A percentile compares a stretch with the other conserved stretches of the same genome.
Evolutionary conservation across 2,329 filamentous ascomycete species (phyloP).

Genomic region (Nemania bipapillata): DNA sequence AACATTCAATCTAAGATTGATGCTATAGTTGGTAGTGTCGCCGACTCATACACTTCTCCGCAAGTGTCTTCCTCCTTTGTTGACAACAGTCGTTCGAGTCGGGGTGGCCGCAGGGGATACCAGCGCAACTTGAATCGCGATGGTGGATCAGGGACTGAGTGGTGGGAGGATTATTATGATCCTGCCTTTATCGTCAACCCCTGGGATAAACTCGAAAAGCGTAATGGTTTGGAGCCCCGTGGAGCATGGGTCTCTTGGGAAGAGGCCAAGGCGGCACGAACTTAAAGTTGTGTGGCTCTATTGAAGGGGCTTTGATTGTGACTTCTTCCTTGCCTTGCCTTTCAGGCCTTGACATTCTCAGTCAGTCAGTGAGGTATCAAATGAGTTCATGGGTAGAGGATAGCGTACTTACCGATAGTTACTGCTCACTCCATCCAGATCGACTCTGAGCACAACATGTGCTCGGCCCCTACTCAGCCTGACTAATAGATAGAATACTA

Average conservation of each 20-base stretch:
- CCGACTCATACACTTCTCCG: constrained; percentile 12
- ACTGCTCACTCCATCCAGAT: constrained; percentile 6
- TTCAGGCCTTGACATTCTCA: constrained; percentile 4
- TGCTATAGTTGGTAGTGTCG: constrained; percentile 42
- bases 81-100: constrained; percentile 13
- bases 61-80: constrained; percentile 16
- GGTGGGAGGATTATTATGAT: constrained; percentile 76
- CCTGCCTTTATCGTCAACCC: constrained; percentile 76
- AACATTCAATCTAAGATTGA: constrained; percentile 47
- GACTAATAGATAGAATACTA: constrained; percentile 15
- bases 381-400: constrained; percentile 5
- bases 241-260: constrained; percentile 60
- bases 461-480: constrained; percentile 25
- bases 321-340: background rate
- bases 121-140: constrained; percentile 38
- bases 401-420: constrained; percentile 10
- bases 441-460: constrained; percentile 17
- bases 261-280: constrained; percentile 41
- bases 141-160: constrained; percentile 60
- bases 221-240: constrained; percentile 56
- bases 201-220: constrained; percentile 69
- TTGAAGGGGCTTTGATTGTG: background rate
- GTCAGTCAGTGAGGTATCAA: constrained; percentile 13
- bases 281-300: constrained; percentile 16
- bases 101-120: constrained; percentile 38